phyloP scores from a whole-genome alignment of 148 eudicot species.

The Vaccinium macrocarpon region DNA sequence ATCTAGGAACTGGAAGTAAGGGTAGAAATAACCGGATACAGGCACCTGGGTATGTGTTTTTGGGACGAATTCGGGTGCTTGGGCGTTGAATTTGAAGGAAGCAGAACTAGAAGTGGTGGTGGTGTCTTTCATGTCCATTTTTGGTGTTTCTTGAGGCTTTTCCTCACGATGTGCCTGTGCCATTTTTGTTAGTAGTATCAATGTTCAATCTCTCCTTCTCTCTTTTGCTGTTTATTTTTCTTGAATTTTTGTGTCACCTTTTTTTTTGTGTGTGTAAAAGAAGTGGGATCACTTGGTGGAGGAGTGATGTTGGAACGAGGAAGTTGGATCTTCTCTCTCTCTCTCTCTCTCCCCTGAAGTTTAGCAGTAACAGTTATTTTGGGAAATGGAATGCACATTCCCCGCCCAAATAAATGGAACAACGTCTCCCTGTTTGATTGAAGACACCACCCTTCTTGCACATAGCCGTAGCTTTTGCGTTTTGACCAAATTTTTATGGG shows the following conservation, averaged over 20 bases:
- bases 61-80: conserved; percentile 84
- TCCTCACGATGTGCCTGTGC: conserved; percentile 36
- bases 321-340: not conserved
- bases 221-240: not conserved
- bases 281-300: conserved; percentile 14
- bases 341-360: conserved; percentile 15
- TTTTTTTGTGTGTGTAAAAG: not conserved
- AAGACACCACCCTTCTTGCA: conserved; percentile 5
- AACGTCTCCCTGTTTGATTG: not conserved
- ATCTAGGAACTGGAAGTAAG: conserved; percentile 49
- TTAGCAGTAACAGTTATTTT: conserved; percentile 19
- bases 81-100: conserved; percentile 70
- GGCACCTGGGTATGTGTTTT: conserved; percentile 48
- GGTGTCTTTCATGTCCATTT: conserved; percentile 9
- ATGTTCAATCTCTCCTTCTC: not conserved
- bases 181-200: conserved; percentile 22
- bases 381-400: conserved; percentile 27
- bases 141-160: conserved; percentile 23
- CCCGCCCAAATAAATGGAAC: conserved; percentile 18
- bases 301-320: conserved; percentile 20
- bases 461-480: conserved; percentile 1
- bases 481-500: not conserved
- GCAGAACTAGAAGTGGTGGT: conserved; percentile 16
- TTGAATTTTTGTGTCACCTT: not conserved
- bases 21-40: conserved; percentile 55